Percentiles rank a stretch among this genome's conserved stretches.
Evolutionary conservation across 225 moss, liverwort and hornwort genomes (phyloP).

Genomic region (Pseudisothecium myosuroides): DNA sequence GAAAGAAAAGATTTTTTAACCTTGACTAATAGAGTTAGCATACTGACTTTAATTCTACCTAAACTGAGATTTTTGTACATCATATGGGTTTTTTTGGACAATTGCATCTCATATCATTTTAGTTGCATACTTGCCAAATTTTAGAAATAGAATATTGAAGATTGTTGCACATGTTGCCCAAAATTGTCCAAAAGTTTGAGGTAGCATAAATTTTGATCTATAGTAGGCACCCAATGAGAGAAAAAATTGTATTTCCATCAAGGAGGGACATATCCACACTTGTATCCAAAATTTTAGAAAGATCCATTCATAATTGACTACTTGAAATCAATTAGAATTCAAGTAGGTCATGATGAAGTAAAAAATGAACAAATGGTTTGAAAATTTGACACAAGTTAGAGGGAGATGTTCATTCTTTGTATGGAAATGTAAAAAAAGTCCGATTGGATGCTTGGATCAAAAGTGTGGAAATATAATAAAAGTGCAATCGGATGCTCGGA

Average conservation of each 20-base stretch:
- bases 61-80: not conserved
- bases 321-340: not conserved
- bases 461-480: not conserved
- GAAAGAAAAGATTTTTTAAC: not conserved
- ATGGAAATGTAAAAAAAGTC: not conserved
- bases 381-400: not conserved
- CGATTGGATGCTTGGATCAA: too few relatives aligned
- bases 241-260: not conserved
- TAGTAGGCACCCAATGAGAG: not conserved
- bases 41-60: not conserved
- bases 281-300: not conserved
- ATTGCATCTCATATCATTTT: not conserved
- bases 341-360: not conserved
- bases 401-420: too few relatives aligned
- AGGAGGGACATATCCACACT: not conserved
- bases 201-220: not conserved
- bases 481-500: rapidly evolving
- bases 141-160: not conserved
- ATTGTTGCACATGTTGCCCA: not conserved
- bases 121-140: not conserved
- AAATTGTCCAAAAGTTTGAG: rapidly evolving
- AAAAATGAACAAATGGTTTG: not conserved
- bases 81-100: not conserved
- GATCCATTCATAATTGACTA: not conserved
- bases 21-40: rapidly evolving